Base-by-base conservation (phyloP, 2,329 filamentous ascomycete genomes). In the Curvularia sp. region DNA sequence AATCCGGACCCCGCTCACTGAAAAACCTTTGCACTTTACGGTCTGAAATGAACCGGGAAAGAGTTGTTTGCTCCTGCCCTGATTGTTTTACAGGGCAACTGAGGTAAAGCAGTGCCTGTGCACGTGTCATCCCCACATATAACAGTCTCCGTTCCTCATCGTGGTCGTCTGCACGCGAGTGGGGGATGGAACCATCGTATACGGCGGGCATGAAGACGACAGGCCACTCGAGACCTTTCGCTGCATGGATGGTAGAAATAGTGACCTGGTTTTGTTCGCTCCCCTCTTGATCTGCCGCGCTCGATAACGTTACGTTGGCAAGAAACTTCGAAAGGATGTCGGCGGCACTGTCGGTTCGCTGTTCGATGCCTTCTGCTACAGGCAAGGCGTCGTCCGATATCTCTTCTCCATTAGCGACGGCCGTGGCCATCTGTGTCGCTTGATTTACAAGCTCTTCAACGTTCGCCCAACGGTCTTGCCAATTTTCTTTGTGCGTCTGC, bases 51-150 rank as follows among this genome's bases (percentile, higher is more conserved):
- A 97, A 97, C 0, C 84, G 83, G 0, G 92, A 95, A 15, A 94
- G 74, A 7, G 84, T 86, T 0, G 88, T 87, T 56, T 87, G 81
- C 64, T 88, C 84, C 25, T 80, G 75, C 55, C 86, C 84, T 7
- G 88, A 86, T 59, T 87, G 88, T 65, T 87, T 88, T 36, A 88
- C 76, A 0, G 93, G 92, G 64, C 87, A 91, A 74, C 92, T 97
- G 53, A 98, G 81, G 68, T 97, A 97, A 1, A 99, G 80, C 28
- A 98, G 78, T 0, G 87, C 89, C 74, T 98, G 89, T 6, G 95
- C 94, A 73, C 94, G 84, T 3, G 94, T 99, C 93, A 99, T 98
- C 27, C 93, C 94, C 13, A 99, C 95, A 70, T 98, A 99, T 0
- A 99, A 82, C 45, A 99, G 79, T 27, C 94, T 84, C 58, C 95